phyloP scores from a whole-genome alignment of 2,329 filamentous ascomycete species.

The Aspergillus quadrilineatus region DNA sequence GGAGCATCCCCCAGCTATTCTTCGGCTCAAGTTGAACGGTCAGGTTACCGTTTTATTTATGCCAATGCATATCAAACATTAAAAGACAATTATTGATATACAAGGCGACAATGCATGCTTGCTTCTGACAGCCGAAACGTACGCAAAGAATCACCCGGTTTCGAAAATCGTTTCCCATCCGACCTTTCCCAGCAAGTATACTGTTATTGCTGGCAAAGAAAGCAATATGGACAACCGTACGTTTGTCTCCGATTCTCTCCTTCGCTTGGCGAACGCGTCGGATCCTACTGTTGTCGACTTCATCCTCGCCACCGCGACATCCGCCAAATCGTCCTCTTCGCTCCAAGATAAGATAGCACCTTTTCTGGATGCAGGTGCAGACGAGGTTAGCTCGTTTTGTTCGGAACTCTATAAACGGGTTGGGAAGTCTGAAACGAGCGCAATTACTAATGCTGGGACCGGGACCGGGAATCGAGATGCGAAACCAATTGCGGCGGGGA shows the following conservation, averaged over 20 bases:
- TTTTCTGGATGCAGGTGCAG: slow-evolving; percentile 52
- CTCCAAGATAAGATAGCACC: slow-evolving; percentile 53
- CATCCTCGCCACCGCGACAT: slow-evolving; percentile 54
- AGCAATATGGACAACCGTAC: slow-evolving; percentile 41
- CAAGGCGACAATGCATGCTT: neutral
- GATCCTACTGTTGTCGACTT: slow-evolving; percentile 59
- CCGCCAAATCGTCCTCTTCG: slow-evolving; percentile 48
- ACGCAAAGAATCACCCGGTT: neutral
- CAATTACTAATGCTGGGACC: neutral
- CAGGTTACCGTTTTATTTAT: neutral
- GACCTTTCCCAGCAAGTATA: neutral
- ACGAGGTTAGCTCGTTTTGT: slow-evolving; percentile 50
- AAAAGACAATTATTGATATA: too few species aligned
- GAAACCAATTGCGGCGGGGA: slow-evolving; percentile 9
- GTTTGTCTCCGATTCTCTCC: slow-evolving; percentile 52
- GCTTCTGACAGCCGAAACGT: neutral
- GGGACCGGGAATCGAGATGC: slow-evolving; percentile 13
- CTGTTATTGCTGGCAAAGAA: neutral
- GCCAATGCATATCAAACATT: neutral
- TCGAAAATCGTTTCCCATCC: neutral
- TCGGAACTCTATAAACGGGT: slow-evolving; percentile 45
- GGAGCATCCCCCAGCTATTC: neutral
- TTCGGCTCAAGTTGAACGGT: neutral
- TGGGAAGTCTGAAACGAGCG: slow-evolving; percentile 23
- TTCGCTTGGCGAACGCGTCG: slow-evolving; percentile 55